Percentiles rank a stretch among this genome's conserved stretches.
Conservation (phyloP, 2,329 filamentous ascomycete species). For the Chlorencoelia australis region DNA sequence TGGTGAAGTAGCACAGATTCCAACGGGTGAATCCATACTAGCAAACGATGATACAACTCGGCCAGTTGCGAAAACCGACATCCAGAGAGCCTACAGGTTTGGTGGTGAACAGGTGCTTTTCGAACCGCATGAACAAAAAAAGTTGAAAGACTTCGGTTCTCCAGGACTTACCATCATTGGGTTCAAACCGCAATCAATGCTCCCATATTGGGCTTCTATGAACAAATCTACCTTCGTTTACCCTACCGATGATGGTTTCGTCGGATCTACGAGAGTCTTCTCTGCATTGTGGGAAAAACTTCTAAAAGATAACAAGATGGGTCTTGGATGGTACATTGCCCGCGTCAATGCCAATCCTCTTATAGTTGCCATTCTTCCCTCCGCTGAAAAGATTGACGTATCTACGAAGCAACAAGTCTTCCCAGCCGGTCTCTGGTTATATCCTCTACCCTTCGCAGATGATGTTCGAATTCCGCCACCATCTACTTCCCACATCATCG, state of each 20-base stretch:
- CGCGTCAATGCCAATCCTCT: slow-evolving; percentile 70
- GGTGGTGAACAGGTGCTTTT: slow-evolving; percentile 86
- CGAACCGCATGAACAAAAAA: slow-evolving; percentile 69
- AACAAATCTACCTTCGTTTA: slow-evolving; percentile 89
- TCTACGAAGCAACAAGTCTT: slow-evolving; percentile 57
- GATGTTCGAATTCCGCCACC: slow-evolving; percentile 72
- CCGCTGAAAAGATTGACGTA: slow-evolving; percentile 54
- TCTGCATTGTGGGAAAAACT: slow-evolving; percentile 85
- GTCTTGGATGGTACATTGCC: slow-evolving; percentile 80
- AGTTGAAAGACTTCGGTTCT: slow-evolving; percentile 69
- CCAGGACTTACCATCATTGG: slow-evolving; percentile 82
- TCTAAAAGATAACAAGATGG: slow-evolving; percentile 68
- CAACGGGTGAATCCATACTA: slow-evolving; percentile 59
- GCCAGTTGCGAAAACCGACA: slow-evolving; percentile 68
- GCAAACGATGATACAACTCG: slow-evolving; percentile 69
- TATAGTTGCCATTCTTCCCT: slow-evolving; percentile 74
- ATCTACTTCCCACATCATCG: slow-evolving; percentile 39
- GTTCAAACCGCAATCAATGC: slow-evolving; percentile 70
- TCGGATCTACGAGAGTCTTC: slow-evolving; percentile 89
- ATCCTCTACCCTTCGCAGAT: slow-evolving; percentile 80
- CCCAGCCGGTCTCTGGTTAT: slow-evolving; percentile 80
- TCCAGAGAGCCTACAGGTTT: slow-evolving; percentile 92
- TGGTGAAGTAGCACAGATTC: slow-evolving; percentile 78
- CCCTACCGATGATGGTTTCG: slow-evolving; percentile 78
- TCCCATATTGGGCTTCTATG: slow-evolving; percentile 76